Evolutionary conservation across 2,329 filamentous ascomycete species (phyloP).

Genomic region (Monosporascus sp.): DNA sequence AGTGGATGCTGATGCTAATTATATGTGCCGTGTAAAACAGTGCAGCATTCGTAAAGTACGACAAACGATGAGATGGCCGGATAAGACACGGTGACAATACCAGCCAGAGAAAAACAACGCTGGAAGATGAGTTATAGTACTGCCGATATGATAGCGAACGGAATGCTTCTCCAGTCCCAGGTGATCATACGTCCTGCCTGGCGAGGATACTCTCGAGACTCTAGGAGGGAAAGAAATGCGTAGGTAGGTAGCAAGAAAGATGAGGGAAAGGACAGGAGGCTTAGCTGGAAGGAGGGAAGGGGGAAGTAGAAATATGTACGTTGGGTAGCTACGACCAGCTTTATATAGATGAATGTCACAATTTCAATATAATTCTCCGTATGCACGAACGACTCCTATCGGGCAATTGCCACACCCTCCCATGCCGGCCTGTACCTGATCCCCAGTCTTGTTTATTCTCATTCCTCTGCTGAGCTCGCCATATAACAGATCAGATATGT

Average conservation of each 20-base stretch:
- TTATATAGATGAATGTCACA: too few relatives aligned
- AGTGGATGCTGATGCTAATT: neutral
- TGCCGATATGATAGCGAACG: constrained; percentile 17
- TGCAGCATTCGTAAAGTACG: neutral
- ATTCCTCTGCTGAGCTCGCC: too few relatives aligned
- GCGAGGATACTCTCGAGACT: constrained; percentile 4
- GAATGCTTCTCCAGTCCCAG: constrained; percentile 13
- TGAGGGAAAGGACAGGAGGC: constrained; percentile 6
- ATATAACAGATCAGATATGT: too few relatives aligned
- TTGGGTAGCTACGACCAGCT: neutral
- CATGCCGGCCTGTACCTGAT: too few relatives aligned
- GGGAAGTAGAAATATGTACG: neutral
- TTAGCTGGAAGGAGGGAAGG: constrained; percentile 5
- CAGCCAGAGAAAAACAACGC: constrained; percentile 1
- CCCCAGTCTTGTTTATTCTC: too few relatives aligned
- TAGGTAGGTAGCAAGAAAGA: neutral
- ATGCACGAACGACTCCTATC: too few relatives aligned
- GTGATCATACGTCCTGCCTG: neutral
- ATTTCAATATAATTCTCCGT: too few relatives aligned
- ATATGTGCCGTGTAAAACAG: neutral
- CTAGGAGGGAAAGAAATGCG: neutral
- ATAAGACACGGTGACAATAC: neutral
- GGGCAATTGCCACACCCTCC: too few relatives aligned
- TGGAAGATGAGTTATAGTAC: constrained; percentile 10
- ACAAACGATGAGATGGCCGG: neutral